Percentiles rank a stretch among this genome's conserved stretches.
Conservation (phyloP, 108 stramenopile species). For the Fragilaria crotonensis region DNA sequence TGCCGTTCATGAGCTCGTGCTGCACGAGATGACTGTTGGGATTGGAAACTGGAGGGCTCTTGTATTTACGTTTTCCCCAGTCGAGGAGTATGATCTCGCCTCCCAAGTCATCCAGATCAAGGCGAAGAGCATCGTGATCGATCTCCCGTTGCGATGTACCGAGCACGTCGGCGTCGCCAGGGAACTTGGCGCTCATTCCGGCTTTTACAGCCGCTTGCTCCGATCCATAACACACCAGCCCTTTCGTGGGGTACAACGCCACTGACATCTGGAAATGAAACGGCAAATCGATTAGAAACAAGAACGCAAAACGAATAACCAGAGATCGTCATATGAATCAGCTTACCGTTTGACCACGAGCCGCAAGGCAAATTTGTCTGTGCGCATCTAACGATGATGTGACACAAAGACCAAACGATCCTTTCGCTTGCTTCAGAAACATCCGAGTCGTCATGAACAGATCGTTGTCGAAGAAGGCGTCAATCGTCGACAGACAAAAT, state of each 20-base stretch:
- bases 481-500: slow-evolving; percentile 37
- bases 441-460: slow-evolving; percentile 46
- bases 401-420: slow-evolving; percentile 65
- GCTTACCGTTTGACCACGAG: slow-evolving; percentile 56
- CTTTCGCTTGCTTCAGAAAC: slow-evolving; percentile 66
- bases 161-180: slow-evolving; percentile 5
- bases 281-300: neutral
- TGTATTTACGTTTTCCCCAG: slow-evolving; percentile 27
- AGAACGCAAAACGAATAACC: neutral
- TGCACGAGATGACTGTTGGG: slow-evolving; percentile 32
- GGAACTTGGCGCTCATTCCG: slow-evolving; percentile 32
- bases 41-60: slow-evolving; percentile 26
- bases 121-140: slow-evolving; percentile 42
- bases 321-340: too few relatives aligned
- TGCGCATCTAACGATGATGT: slow-evolving; percentile 64
- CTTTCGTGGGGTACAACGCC: slow-evolving; percentile 73
- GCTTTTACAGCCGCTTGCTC: slow-evolving; percentile 84
- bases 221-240: slow-evolving; percentile 67
- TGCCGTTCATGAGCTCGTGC: slow-evolving; percentile 41
- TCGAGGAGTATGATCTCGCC: slow-evolving; percentile 60
- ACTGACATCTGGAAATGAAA: slow-evolving; percentile 32
- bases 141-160: slow-evolving; percentile 21
- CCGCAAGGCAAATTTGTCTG: slow-evolving; percentile 69
- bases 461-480: slow-evolving; percentile 79
- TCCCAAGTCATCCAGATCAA: slow-evolving; percentile 65